A percentile compares a stretch with the other conserved stretches of the same genome.
phyloP scores from a whole-genome alignment of 805 yeast genomes.

The Lipomyces orientalis region DNA sequence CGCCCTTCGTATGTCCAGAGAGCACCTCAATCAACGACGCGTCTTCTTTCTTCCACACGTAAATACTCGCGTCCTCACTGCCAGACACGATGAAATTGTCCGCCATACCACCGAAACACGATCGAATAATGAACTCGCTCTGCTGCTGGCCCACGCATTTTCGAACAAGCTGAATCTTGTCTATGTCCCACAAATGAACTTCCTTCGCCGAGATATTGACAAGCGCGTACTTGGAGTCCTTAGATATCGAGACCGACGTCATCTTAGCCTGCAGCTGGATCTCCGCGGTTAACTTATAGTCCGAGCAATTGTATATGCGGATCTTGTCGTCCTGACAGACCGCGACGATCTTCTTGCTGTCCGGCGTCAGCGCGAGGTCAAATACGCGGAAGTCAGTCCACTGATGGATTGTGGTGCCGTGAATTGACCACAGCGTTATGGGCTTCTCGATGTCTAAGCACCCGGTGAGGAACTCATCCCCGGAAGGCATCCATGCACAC shows the following conservation, averaged over 20 bases:
- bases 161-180: constrained; percentile 60
- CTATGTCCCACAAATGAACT: constrained; percentile 79
- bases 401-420: constrained; percentile 44
- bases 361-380: constrained; percentile 69
- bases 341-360: constrained; percentile 65
- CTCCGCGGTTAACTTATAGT: constrained; percentile 52
- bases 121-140: constrained; percentile 69
- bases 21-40: constrained; percentile 69
- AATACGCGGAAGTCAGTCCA: constrained; percentile 57
- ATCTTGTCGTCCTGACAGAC: constrained; percentile 68
- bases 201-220: constrained; percentile 74
- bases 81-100: constrained; percentile 80
- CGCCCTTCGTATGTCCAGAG: constrained; percentile 66
- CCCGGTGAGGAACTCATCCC: constrained; percentile 66
- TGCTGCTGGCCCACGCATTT: constrained; percentile 77
- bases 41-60: constrained; percentile 75
- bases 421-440: constrained; percentile 54
- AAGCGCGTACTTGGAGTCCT: constrained; percentile 60
- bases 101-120: constrained; percentile 74
- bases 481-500: constrained; percentile 73
- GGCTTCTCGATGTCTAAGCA: constrained; percentile 74
- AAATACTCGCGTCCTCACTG: constrained; percentile 78
- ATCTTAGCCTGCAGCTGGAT: constrained; percentile 62
- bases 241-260: constrained; percentile 68
- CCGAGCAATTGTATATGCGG: constrained; percentile 60